A percentile compares a stretch with the other conserved stretches of the same genome.
Evolutionary conservation across 805 yeast genomes (phyloP).

Genomic region (Naumovozyma castellii): DNA sequence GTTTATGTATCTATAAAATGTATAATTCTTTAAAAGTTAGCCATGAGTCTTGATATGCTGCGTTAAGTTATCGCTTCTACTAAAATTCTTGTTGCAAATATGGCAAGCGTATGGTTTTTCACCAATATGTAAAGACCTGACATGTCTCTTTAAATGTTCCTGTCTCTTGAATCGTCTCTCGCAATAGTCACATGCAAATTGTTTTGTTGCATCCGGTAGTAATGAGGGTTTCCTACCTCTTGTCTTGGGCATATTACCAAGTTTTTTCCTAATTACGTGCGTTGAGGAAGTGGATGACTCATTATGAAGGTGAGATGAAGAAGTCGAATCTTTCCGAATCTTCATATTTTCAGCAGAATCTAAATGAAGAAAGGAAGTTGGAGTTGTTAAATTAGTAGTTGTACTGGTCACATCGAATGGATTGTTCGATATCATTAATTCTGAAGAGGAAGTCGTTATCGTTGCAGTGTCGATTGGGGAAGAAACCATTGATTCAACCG

Average conservation of each 20-base stretch:
- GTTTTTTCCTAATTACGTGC: slow-evolving; percentile 11
- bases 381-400: background rate
- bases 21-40: background rate
- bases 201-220: slow-evolving; percentile 47
- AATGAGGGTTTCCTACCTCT: slow-evolving; percentile 60
- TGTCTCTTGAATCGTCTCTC: slow-evolving; percentile 60
- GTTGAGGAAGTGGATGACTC: too few relatives aligned
- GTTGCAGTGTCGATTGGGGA: background rate
- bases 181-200: slow-evolving; percentile 56
- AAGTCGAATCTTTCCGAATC: background rate
- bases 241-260: slow-evolving; percentile 31
- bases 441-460: background rate
- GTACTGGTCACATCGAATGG: background rate
- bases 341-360: background rate
- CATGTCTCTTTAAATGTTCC: slow-evolving; percentile 69
- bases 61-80: slow-evolving; percentile 55
- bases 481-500: background rate
- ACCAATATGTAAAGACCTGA: slow-evolving; percentile 61
- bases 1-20: too few relatives aligned
- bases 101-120: slow-evolving; percentile 62
- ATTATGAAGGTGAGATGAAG: background rate
- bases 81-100: slow-evolving; percentile 53
- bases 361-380: background rate
- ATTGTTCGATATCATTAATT: background rate
- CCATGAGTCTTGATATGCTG: slow-evolving; percentile 57